Percentiles rank a stretch among this genome's conserved stretches.
These are phyloP conservation scores for Santalum album DNA, from an alignment of 164 flowering plant species.

Conservation along the genomic window DNA sequence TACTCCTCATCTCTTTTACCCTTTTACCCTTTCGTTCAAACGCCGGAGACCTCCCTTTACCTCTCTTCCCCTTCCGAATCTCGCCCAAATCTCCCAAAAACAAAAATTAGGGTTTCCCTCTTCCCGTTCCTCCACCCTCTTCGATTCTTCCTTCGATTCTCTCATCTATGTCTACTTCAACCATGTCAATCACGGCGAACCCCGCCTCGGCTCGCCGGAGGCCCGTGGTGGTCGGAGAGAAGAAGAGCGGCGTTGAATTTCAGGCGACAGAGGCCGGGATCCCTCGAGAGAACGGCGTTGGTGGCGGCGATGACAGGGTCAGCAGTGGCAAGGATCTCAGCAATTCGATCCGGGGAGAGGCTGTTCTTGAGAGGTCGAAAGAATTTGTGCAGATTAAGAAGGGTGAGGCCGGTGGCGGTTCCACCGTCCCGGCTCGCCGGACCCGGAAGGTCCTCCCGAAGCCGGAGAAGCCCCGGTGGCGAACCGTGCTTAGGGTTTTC, in stretches of 20 bases:
- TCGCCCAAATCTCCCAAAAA: too few relatives aligned
- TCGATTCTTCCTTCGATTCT: too few relatives aligned
- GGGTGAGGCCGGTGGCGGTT: not conserved
- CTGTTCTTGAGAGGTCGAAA: slow-evolving; percentile 32
- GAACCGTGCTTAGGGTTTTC: slow-evolving; percentile 45
- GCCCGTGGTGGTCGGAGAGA: slow-evolving; percentile 29
- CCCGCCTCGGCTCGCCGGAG: slow-evolving; percentile 24
- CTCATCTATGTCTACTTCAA: slow-evolving; percentile 85
- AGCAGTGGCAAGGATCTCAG: slow-evolving; percentile 37
- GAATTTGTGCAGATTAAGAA: slow-evolving; percentile 25
- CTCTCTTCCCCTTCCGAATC: too few relatives aligned
- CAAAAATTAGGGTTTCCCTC: too few relatives aligned
- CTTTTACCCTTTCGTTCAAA: too few relatives aligned
- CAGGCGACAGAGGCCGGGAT: slow-evolving; percentile 9
- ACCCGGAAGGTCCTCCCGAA: slow-evolving; percentile 18
- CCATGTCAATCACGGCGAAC: slow-evolving; percentile 60
- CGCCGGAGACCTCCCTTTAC: too few relatives aligned
- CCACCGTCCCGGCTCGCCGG: slow-evolving; percentile 17
- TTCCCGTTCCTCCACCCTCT: too few relatives aligned
- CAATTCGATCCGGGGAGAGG: slow-evolving; percentile 42
- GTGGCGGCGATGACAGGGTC: slow-evolving; percentile 1
- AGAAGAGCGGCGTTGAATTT: slow-evolving; percentile 20
- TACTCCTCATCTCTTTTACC: too few relatives aligned
- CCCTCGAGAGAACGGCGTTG: not conserved
- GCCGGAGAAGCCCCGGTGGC: slow-evolving; percentile 48